Percentiles rank a stretch among this genome's conserved stretches.
Evolutionary conservation across 2,329 filamentous ascomycete genomes (phyloP).

Genomic region (Periconia macrospinosa): DNA sequence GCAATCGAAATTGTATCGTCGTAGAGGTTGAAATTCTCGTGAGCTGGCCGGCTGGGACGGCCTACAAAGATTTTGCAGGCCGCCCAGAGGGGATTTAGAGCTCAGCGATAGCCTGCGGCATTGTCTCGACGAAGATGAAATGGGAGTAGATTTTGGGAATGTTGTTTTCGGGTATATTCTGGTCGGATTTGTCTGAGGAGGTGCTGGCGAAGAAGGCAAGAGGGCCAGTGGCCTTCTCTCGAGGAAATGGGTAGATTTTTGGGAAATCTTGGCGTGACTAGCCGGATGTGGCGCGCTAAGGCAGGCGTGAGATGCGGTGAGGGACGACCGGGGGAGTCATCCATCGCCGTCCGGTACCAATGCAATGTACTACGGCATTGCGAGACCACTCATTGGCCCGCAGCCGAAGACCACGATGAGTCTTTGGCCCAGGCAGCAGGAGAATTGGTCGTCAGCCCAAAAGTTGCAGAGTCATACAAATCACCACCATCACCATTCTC

Average conservation of each 20-base stretch:
- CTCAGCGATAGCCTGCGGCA: conserved; percentile 55
- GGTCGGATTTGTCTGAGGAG: conserved; percentile 44
- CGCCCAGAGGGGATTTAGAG: conserved; percentile 89
- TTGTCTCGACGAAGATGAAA: conserved; percentile 49
- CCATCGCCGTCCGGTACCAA: background rate
- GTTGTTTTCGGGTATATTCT: conserved; percentile 17
- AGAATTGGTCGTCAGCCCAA: background rate
- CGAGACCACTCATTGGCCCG: no score
- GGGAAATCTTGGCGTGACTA: conserved; percentile 20
- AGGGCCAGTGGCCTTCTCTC: conserved; percentile 19
- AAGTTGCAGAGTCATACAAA: background rate
- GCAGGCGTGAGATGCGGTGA: conserved; percentile 21
- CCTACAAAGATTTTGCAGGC: conserved; percentile 53
- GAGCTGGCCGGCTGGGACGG: conserved; percentile 83
- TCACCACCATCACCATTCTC: background rate
- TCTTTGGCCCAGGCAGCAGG: background rate
- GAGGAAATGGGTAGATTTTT: conserved; percentile 26
- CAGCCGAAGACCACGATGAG: background rate
- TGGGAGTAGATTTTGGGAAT: background rate
- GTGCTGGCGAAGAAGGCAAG: conserved; percentile 17
- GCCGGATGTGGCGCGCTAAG: conserved; percentile 11
- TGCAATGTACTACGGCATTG: no score
- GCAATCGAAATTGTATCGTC: conserved; percentile 45
- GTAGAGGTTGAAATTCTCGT: conserved; percentile 66
- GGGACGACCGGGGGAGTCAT: conserved; percentile 19